Percentiles rank a stretch among this genome's conserved stretches.
Evolutionary conservation across 2,329 filamentous ascomycete species (phyloP).

Genomic region (Sporothrix sp.): DNA sequence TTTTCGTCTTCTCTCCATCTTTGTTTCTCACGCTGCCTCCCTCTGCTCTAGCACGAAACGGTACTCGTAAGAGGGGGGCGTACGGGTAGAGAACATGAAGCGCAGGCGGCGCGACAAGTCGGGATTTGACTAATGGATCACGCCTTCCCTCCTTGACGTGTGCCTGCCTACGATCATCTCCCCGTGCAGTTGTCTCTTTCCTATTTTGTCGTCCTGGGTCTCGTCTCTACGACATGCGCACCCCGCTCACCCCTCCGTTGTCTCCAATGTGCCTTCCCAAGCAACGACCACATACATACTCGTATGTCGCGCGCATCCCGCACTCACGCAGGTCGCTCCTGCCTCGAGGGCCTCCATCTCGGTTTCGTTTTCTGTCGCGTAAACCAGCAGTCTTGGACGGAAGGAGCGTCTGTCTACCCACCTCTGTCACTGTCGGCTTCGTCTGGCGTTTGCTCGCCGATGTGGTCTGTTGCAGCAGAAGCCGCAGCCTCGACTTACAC

Average conservation of each 20-base stretch:
- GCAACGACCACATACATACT: no score
- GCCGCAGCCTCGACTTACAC: constrained; percentile 3
- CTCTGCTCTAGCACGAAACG: constrained; percentile 1
- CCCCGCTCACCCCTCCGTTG: not conserved
- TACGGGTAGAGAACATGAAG: not conserved
- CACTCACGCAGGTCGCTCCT: no score
- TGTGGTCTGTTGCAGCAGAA: no score
- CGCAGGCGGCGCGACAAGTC: not conserved
- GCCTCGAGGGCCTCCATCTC: no score
- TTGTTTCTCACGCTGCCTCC: not conserved
- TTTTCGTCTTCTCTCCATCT: not conserved
- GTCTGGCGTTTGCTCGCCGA: not conserved
- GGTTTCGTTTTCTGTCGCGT: no score
- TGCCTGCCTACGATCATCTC: not conserved
- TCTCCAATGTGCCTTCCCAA: not conserved
- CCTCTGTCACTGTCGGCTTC: not conserved
- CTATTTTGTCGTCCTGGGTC: no score
- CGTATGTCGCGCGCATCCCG: no score
- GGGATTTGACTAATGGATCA: constrained; percentile 17
- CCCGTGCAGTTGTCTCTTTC: not conserved
- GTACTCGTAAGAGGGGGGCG: not conserved
- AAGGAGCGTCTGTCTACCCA: not conserved
- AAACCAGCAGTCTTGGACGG: not conserved
- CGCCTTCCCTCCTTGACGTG: constrained; percentile 14
- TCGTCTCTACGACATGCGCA: not conserved